Base-by-base conservation (phyloP, 164 flowering plant genomes). In the Aristolochia contorta region DNA sequence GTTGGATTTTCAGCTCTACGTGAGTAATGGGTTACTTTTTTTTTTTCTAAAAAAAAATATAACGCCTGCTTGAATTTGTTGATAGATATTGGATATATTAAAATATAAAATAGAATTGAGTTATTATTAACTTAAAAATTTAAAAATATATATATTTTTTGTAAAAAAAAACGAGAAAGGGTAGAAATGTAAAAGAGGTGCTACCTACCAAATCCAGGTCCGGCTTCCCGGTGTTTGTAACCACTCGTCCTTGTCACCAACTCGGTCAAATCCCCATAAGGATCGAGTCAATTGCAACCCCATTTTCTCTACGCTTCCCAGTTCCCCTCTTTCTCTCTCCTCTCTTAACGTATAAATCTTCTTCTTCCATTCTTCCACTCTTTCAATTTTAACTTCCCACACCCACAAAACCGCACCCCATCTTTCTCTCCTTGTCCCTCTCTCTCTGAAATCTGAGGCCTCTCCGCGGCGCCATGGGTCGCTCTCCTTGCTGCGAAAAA, bases 401-500 rank as follows among this genome's bases (percentile, higher is more conserved):
- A 48, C 21, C 37, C 30, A 27, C 1, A 16, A 16, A 30, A 45
- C 12, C 37, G 20, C 54, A 20, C 32, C 66, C 45, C 58, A 41
- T 57, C 49, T 32, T 37, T 19, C 66, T 45, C 43, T 49, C 33
- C 30, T 27, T 54, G 47, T 32, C 47, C 27, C 22, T 50, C 46
- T 50, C 54, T 25, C 24, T n/a, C n/a, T n/a, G n/a, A n/a, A n/a
- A n/a, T n/a, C n/a, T n/a, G n/a, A n/a, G n/a, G n/a, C n/a, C n/a
- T n/a, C n/a, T 57, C 50, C 30, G 4, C 58, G 3, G 33, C 21
- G 27, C 16, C 8, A 83, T 88, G 96, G 96, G 88, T 2, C 66
- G 96, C 4, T 78, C 89, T 1, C 96, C 96, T 65, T 88, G 96
- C 70, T 88, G 96, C 63, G 96, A 88, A 63, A 87, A 85, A 67